These are phyloP conservation scores for Venturia nashicola DNA, from an alignment of 2,329 filamentous ascomycete species.

Conservation along the genomic window DNA sequence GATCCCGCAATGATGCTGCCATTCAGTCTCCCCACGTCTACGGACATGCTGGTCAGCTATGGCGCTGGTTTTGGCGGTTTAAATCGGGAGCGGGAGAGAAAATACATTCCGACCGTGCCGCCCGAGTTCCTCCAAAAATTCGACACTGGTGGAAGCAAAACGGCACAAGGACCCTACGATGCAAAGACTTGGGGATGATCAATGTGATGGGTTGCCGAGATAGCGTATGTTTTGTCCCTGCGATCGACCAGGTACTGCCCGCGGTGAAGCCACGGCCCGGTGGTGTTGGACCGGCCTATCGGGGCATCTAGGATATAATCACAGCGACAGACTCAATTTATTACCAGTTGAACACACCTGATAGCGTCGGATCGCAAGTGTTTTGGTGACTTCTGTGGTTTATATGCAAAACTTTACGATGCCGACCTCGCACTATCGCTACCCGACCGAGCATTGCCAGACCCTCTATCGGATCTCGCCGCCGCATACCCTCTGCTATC, in stretches of 20 bases:
- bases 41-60: slow-evolving; percentile 93
- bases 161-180: not conserved
- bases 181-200: slow-evolving; percentile 1
- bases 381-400: not conserved
- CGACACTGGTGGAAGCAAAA: slow-evolving; percentile 37
- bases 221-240: not conserved
- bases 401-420: not conserved
- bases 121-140: slow-evolving; percentile 86
- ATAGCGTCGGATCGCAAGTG: not conserved
- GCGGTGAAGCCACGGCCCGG: not conserved
- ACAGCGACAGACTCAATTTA: not conserved
- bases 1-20: slow-evolving; percentile 88
- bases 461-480: not conserved
- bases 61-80: slow-evolving; percentile 88
- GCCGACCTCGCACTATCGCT: not conserved
- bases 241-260: not conserved
- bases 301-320: not conserved
- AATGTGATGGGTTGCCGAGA: not conserved
- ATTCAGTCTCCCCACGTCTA: slow-evolving; percentile 89
- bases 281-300: not conserved
- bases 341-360: not conserved
- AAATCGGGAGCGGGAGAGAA: slow-evolving; percentile 81
- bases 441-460: not conserved
- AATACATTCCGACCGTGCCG: slow-evolving; percentile 92
- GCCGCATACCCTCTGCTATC: not conserved